phyloP scores from a whole-genome alignment of 495 filamentous ascomycete genomes.

The Talaromyces thailandensis region DNA sequence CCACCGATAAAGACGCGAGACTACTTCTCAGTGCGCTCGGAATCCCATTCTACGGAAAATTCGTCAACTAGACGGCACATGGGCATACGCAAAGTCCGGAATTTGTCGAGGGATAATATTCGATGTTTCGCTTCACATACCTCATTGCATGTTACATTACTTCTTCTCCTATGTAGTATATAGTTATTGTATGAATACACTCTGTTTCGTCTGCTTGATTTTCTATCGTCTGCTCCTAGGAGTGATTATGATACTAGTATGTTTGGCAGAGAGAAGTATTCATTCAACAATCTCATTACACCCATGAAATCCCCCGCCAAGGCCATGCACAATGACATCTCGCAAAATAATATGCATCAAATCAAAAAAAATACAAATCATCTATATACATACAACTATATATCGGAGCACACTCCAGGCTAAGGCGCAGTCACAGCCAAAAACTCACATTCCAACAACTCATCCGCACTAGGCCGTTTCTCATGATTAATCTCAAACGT shows the following conservation, averaged over 20 bases:
- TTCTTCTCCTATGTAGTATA: conserved; percentile 5
- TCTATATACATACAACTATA: background rate
- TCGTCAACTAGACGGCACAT: conserved; percentile 33
- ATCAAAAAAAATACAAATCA: background rate
- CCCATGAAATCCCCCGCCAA: too few species aligned
- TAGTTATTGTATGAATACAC: conserved; percentile 2
- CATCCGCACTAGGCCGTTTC: conserved; percentile 82
- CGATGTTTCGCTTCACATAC: background rate
- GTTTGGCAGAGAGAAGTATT: too few species aligned
- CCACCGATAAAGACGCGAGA: conserved; percentile 82
- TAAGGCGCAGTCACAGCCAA: conserved; percentile 52
- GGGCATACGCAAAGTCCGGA: background rate
- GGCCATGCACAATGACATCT: background rate
- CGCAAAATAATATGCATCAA: background rate
- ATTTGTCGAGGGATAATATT: background rate
- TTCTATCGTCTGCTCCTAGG: too few species aligned
- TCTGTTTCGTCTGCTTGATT: conserved; percentile 5
- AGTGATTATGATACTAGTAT: too few species aligned
- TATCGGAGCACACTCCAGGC: conserved; percentile 10
- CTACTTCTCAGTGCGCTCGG: conserved; percentile 75
- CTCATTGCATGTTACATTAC: background rate
- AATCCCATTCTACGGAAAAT: conserved; percentile 70
- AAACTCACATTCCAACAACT: conserved; percentile 75
- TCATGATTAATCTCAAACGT: conserved; percentile 96
- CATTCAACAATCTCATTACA: too few species aligned